Base-by-base conservation (phyloP, 257 asterid species). In the Ilex asprella region DNA sequence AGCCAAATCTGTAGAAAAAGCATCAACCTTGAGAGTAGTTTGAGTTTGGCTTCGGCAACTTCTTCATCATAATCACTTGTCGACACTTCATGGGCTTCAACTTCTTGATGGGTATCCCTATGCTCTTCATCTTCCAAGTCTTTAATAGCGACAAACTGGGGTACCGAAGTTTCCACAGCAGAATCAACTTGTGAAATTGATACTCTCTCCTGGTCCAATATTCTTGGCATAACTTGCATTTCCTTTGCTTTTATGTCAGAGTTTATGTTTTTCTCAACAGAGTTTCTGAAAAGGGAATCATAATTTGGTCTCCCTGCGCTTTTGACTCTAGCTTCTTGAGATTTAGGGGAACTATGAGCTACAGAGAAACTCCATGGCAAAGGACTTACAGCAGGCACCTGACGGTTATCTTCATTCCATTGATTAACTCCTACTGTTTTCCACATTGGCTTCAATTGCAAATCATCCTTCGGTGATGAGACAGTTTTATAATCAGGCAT, bases 21-120 rank as follows among this genome's bases (percentile, higher is more conserved):
- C 60, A 31, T 64, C 72, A 75, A 89, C 99, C 99, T 92, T 71
- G 89, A 74, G 31, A 84, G 76, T 73, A 92, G 81, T 81, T 79
- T 92, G 59, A 92, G 88, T 76, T 79, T 93, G 68, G 99, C 92
- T 68, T 82, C 88, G 14, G 73, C 78, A 74, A 87, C 84, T 81
- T 93, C 97, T 66, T 70, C 64, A 63, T 83, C 84, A 71, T 73
- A 81, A 73, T 69, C 67, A 80, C 69, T 70, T 58, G 71, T 70
- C 47, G 68, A 70, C 53, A 56, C 75, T 63, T 72, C 89, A 75
- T 85, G 80, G 63, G 67, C 68, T 59, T 70, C 59, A 66, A 75
- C 82, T 77, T 83, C 95, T 67, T 67, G 81, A 56, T 63, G 39
- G 49, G 58, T 15, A 63, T 31, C 78, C 62, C 66, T 32, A 47